Percentiles rank a stretch among this genome's conserved stretches.
Conservation (phyloP, 2,329 filamentous ascomycete genomes). For the Berkeleyomyces rouxiae region DNA sequence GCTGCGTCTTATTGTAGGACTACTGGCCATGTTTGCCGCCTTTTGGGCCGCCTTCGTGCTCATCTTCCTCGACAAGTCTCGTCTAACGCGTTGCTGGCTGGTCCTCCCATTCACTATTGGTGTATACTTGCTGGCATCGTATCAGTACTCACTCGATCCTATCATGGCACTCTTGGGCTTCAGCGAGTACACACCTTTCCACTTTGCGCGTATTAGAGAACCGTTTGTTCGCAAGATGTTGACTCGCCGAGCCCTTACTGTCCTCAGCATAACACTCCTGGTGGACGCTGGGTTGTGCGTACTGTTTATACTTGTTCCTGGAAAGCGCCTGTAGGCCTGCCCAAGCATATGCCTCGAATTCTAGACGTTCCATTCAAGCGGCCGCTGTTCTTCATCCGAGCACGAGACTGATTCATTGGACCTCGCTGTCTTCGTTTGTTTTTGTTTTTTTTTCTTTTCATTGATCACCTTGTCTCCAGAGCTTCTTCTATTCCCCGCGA, state of each 20-base stretch:
- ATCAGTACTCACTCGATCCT: slow-evolving; percentile 91
- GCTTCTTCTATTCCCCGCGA: not conserved
- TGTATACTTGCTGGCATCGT: slow-evolving; percentile 74
- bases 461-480: too few species aligned
- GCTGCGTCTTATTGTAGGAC: slow-evolving; percentile 66
- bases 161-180: slow-evolving; percentile 74
- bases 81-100: slow-evolving; percentile 64
- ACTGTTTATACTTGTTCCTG: slow-evolving; percentile 88
- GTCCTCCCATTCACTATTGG: slow-evolving; percentile 87
- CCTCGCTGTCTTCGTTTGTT: not conserved
- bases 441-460: too few species aligned
- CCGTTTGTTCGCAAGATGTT: slow-evolving; percentile 80
- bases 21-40: slow-evolving; percentile 73
- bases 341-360: too few species aligned
- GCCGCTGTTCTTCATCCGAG: too few species aligned
- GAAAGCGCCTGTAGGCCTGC: slow-evolving; percentile 49
- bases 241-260: slow-evolving; percentile 66
- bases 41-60: slow-evolving; percentile 92
- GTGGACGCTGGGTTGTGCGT: slow-evolving; percentile 70
- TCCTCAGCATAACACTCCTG: slow-evolving; percentile 56
- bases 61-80: slow-evolving; percentile 70
- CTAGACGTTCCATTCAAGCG: too few species aligned
- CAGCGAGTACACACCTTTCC: slow-evolving; percentile 94
- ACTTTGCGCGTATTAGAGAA: slow-evolving; percentile 74
- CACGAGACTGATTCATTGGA: too few species aligned